Evolutionary conservation across 2,329 filamentous ascomycete species (phyloP).

Genomic region (Dothideomycetes sp.): DNA sequence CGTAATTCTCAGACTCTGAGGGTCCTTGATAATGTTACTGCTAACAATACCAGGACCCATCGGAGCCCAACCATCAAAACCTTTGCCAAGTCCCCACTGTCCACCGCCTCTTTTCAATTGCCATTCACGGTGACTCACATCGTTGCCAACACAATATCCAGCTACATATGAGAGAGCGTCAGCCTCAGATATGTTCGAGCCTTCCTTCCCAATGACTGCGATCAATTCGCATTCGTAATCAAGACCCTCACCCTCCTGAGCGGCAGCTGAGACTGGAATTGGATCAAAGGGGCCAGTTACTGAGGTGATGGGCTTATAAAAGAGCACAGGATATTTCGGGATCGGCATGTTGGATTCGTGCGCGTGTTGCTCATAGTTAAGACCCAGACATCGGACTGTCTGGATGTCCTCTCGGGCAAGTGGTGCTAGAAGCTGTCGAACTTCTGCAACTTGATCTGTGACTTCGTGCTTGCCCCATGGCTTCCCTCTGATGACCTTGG

Average conservation of each 20-base stretch:
- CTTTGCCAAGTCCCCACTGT: constrained; percentile 50
- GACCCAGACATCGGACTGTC: constrained; percentile 57
- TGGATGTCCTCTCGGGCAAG: constrained; percentile 51
- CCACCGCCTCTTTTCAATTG: constrained; percentile 15
- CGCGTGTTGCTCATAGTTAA: constrained; percentile 64
- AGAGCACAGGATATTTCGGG: constrained; percentile 59
- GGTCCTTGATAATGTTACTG: constrained; percentile 42
- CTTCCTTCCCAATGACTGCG: constrained; percentile 58
- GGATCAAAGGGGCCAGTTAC: constrained; percentile 52
- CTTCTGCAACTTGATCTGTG: constrained; percentile 46
- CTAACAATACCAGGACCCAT: constrained; percentile 62
- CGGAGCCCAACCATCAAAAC: constrained; percentile 66
- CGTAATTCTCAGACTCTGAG: constrained; percentile 44
- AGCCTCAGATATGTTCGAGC: constrained; percentile 52
- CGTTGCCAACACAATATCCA: constrained; percentile 66
- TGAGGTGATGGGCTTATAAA: constrained; percentile 59
- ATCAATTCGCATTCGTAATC: constrained; percentile 79
- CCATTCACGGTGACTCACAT: constrained; percentile 70
- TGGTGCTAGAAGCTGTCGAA: constrained; percentile 48
- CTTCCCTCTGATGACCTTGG: constrained; percentile 52
- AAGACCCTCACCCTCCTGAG: constrained; percentile 45
- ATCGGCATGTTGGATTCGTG: constrained; percentile 50
- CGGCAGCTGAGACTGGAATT: constrained; percentile 52
- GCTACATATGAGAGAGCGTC: constrained; percentile 59
- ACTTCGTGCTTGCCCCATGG: constrained; percentile 56